Base-by-base conservation (phyloP, 352 stramenopile species). In the Pythium grandisporangium region DNA sequence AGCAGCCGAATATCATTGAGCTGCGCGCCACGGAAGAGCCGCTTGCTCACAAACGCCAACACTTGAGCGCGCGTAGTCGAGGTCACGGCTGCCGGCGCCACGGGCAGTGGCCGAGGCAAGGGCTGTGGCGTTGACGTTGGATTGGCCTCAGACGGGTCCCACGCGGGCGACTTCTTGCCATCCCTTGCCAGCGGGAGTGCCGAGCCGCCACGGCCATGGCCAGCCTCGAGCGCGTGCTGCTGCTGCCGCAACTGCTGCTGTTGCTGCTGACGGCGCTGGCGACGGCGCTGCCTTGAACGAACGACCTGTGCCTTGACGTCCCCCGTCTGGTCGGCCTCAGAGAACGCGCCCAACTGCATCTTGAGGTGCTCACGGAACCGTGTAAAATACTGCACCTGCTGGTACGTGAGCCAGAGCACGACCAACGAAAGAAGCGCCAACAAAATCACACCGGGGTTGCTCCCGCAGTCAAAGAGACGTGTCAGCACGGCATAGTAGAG, bases 321-420 rank as follows among this genome's bases (percentile, higher is more conserved):
- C 11, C 78, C 78, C 6, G 78, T 91, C 44, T 91, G 78, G 43
- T 88, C 74, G 26, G 65, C 79, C 45, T 91, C 78, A 21, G 79
- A 83, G 32, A 87, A 91, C 27, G 78, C 78, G 6, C 78, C 78
- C 2, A 92, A 51, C 41, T 89, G 75, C 78, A 89, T 87, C 48
- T 88, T 90, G 5, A 93, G 50, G 43, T 93, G 79, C 41, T 93
- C 77, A 6, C 80, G 70, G 44, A 89, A 90, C 25, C 74, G 60
- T 13, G 69, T 77, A 53, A 85, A 93, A 29, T 71, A 74, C 6
- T 63, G 61, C 33, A 87, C 72, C 34, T 86, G 60, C 17, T 79
- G 54, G 26, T 81, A 84, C 16, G 82, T 65, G 35, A 83, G 53
- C 47, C 51, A 70, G 36, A 79, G 88, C 16, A 84, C 70, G 26